These are phyloP conservation scores for Pythium folliculosum DNA, from an alignment of 352 stramenopile species.

Conservation along the genomic window DNA sequence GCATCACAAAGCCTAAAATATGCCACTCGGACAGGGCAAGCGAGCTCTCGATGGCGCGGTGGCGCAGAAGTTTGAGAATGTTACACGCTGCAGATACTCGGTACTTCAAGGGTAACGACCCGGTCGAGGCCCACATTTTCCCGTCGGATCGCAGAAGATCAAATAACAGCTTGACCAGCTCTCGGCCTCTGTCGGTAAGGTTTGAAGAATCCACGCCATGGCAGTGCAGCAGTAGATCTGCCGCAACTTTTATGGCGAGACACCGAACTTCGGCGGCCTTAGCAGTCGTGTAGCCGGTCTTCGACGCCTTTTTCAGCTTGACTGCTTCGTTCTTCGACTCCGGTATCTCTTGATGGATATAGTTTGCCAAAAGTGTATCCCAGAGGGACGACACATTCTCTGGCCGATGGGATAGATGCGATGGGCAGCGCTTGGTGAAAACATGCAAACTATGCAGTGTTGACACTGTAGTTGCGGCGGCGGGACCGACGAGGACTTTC, in stretches of 20 bases:
- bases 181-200: conserved; percentile 28
- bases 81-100: conserved; percentile 49
- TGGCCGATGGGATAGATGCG: conserved; percentile 13
- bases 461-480: conserved; percentile 29
- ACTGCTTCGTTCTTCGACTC: conserved; percentile 9
- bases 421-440: conserved; percentile 56
- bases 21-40: conserved; percentile 73
- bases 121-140: conserved; percentile 42
- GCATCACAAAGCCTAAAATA: conserved; percentile 69
- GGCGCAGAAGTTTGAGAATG: conserved; percentile 69
- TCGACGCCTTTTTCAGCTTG: conserved; percentile 29
- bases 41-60: conserved; percentile 49
- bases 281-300: conserved; percentile 12
- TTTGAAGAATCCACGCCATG: conserved; percentile 23
- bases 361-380: conserved; percentile 47
- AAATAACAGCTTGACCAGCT: conserved; percentile 59
- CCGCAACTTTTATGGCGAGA: conserved; percentile 56
- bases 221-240: conserved; percentile 62
- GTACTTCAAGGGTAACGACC: conserved; percentile 45
- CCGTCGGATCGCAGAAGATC: conserved; percentile 63
- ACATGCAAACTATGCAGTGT: conserved; percentile 64
- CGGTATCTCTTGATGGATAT: conserved; percentile 33
- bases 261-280: conserved; percentile 55
- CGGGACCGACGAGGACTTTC: conserved; percentile 37
- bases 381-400: conserved; percentile 43